Base-by-base conservation (phyloP, 2,329 filamentous ascomycete genomes). In the Aspergillus niger region DNA sequence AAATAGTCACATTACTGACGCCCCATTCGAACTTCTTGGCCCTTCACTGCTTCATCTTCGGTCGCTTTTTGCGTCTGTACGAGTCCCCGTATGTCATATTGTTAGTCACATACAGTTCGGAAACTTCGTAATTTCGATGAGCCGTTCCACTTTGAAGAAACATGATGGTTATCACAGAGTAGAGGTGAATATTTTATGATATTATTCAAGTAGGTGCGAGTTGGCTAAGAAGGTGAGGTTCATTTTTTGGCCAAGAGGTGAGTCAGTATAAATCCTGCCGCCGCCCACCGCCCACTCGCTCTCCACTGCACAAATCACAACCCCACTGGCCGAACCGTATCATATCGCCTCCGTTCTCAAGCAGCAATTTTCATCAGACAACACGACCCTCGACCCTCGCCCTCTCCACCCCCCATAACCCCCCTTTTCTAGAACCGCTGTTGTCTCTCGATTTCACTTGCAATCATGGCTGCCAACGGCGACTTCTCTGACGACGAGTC, bases 381-480 rank as follows among this genome's bases (percentile, higher is more conserved):
- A 66, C 65, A 62, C 59, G 63, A 60, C 66, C 63, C 59, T 66
- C 62, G 57, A 61, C 58, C 61, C 59, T 65, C 63, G 59, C 54
- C 57, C 53, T 54, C 52, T 44, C 61, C 56, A 52, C 52, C 55
- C 61, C 44, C 58, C 47, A 50, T 51, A 51, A 52, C 54, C 57
- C 57, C 32, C 28, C 32, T 51, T 55, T 43, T 44, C 53, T 53
- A 48, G 55, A 39, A 17, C 57, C 48, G 51, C 39, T 58, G 54
- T 56, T 43, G 43, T 60, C 43, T 48, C 43, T 58, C 49, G 58
- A 49, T 51, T 26, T 54, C 41, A 39, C 68, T 66, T 69, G 75
- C 74, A 79, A 82, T 71, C 74, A 84, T 84, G 83, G 82, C 81
- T 71, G 77, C 81, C 63, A 84, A 83, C 76, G 82, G 82, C 72